Base-by-base conservation (phyloP, 306 rosid species). In the Clitoria ternatea region DNA sequence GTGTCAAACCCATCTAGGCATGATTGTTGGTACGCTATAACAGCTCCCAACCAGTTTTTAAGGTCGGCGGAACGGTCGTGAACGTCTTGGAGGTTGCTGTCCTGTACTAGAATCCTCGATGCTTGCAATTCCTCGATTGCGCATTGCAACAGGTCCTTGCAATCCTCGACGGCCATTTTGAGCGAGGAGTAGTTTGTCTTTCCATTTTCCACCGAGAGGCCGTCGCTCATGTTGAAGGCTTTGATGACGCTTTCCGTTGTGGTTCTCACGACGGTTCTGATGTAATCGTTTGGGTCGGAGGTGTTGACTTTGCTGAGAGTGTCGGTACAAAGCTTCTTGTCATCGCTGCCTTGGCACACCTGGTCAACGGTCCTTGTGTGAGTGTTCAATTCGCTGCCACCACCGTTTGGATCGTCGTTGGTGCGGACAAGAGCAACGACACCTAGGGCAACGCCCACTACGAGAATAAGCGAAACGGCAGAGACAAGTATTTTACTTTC, bases 11-110 rank as follows among this genome's bases (percentile, higher is more conserved):
- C 87, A 4, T 88, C 96, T 0, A 83, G 65, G 45, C 96, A 90
- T 0, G 96, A 57, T 47, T 82, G 70, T 5, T 85, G 77, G 61
- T 80, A 92, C 0, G 92, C 81, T 11, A 88, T 10, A 12, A 88
- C 90, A 0, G 89, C 81, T 1, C 96, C 85, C 11, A 92, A 64
- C 96, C 98, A 92, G 2, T 71, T 86, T 61, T 61, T 83, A 5
- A 92, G 78, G 5, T 90, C 96, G 0, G 62, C 55, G 0, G 70
- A 8, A 1, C 79, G 82, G 3, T 85, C 81, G 3, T 30, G 5
- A 0, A 83, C 19, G 35, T 70, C 61, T 7, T 42, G 33, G 5
- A 80, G 4, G 13, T 55, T 26, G 19, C 32, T 48, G 2, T 65
- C 74, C 1, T 30, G 5, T 0, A 68, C 69, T 4, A 68, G 55